A percentile compares a stretch with the other conserved stretches of the same genome.
phyloP scores from a whole-genome alignment of 305 asterid genomes.

The Fraxinus baroniana region DNA sequence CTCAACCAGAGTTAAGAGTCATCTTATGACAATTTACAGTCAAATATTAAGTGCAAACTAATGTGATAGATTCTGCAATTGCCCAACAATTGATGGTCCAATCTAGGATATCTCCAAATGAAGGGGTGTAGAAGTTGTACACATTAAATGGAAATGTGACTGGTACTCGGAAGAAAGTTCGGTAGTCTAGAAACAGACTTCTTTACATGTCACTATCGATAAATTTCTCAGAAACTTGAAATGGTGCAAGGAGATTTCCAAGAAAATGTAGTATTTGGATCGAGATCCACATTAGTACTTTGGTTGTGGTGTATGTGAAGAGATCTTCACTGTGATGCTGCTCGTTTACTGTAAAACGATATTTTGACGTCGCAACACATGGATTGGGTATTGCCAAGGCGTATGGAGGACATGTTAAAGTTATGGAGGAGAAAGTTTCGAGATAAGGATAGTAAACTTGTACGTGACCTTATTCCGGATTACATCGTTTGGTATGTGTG shows the following conservation, averaged over 20 bases:
- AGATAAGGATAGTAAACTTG: no score
- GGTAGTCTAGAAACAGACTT: neutral
- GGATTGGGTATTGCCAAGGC: no score
- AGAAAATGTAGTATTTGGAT: neutral
- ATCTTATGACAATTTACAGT: neutral
- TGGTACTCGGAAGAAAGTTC: neutral
- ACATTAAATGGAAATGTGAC: neutral
- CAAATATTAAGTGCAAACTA: neutral
- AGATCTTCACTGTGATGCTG: no score
- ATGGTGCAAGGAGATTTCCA: neutral
- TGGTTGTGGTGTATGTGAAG: neutral
- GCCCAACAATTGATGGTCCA: neutral
- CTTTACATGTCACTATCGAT: neutral
- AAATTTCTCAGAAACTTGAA: neutral
- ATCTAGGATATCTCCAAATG: neutral
- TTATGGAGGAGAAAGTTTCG: no score
- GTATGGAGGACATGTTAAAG: no score
- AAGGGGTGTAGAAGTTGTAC: neutral
- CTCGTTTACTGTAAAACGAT: no score
- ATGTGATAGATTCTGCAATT: neutral
- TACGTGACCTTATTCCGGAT: no score
- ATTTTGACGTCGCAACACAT: no score
- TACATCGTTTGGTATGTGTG: no score
- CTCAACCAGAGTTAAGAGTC: neutral
- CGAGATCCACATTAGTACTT: neutral